Conservation (phyloP, 2,329 filamentous ascomycete genomes). For the Xylaria sp. region DNA sequence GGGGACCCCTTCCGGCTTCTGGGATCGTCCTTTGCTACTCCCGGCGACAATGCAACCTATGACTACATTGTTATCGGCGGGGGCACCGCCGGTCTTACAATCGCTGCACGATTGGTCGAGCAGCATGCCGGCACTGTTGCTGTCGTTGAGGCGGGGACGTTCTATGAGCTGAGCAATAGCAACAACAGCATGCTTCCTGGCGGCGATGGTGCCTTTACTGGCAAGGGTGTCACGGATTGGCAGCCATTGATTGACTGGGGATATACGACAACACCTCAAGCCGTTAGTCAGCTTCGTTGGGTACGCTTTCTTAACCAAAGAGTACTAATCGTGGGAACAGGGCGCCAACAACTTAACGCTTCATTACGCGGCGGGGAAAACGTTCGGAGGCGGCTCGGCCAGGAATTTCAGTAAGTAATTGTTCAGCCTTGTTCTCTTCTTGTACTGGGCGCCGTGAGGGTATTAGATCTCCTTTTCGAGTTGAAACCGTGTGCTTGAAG, state of each 20-base stretch:
- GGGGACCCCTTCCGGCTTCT: conserved; percentile 33
- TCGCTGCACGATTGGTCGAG: conserved; percentile 51
- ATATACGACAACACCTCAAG: conserved; percentile 46
- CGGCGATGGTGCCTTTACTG: conserved; percentile 42
- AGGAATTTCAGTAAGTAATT: conserved; percentile 44
- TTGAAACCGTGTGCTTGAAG: not conserved
- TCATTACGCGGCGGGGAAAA: conserved; percentile 49
- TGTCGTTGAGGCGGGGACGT: conserved; percentile 54
- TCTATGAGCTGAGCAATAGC: conserved; percentile 49
- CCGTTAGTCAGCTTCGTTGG: conserved; percentile 28
- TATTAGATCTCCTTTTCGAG: not conserved
- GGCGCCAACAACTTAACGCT: conserved; percentile 37
- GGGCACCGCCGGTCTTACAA: conserved; percentile 54
- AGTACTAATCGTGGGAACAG: conserved; percentile 24
- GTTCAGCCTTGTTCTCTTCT: not conserved
- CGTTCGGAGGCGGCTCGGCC: conserved; percentile 47
- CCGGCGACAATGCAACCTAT: conserved; percentile 41
- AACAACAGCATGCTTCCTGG: conserved; percentile 43
- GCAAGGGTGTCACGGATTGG: conserved; percentile 36
- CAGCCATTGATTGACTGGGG: conserved; percentile 48
- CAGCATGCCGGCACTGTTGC: conserved; percentile 53
- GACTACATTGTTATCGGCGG: conserved; percentile 53
- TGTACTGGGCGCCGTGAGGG: not conserved
- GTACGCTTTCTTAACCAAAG: not conserved
- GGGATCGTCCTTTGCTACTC: conserved; percentile 36